Evolutionary conservation across 192 early-diverging fungal genomes (phyloP), one percentile per base, ranked within the genome.

Genomic region (Podila horticola): DNA sequence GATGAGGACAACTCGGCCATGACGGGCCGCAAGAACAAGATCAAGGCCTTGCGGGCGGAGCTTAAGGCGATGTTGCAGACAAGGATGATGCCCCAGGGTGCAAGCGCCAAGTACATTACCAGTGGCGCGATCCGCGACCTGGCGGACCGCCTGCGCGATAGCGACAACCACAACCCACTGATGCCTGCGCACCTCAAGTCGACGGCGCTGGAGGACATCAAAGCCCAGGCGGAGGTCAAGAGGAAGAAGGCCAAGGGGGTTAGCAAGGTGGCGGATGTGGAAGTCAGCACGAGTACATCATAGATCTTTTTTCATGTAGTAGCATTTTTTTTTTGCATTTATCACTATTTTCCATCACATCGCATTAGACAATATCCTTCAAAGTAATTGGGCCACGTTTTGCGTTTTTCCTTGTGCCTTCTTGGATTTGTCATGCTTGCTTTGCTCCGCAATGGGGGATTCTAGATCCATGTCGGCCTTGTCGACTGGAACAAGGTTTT

Each of bases 61-160:
- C 75, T 90, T 24, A 85, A 82, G 38, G 64, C 74, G 7, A 58
- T 90, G 74, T 60, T 89, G 11, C 77, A 82, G 33, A 75, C 84
- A 36, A 76, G 83, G 15, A 67, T 89, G 62, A 64, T 90, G 58
- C 88, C 87, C 15, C 73, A 75, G 52, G 89, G 89, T 49, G 79
- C 82, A 0, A 90, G 88, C 29, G 85, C 81, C 10, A 90, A 89
- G 52, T 94, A 92, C 64, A 82, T 93, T 31, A 91, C 93, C 3
- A 84, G 91, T 67, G 86, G 90, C 34, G 75, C 84, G 20, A 87
- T 93, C 33, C 81, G 86, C 33, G 90, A 92, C 62, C 79, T 93
- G 36, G 91, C 88, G 5, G 90, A 91, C 62, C 83, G 90, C 8
- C 76, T 94, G 29, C 65, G 86, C n/a, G 84, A 91, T 41, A 74